phyloP scores from a whole-genome alignment of 805 yeast genomes.

The Candida quercuum region DNA sequence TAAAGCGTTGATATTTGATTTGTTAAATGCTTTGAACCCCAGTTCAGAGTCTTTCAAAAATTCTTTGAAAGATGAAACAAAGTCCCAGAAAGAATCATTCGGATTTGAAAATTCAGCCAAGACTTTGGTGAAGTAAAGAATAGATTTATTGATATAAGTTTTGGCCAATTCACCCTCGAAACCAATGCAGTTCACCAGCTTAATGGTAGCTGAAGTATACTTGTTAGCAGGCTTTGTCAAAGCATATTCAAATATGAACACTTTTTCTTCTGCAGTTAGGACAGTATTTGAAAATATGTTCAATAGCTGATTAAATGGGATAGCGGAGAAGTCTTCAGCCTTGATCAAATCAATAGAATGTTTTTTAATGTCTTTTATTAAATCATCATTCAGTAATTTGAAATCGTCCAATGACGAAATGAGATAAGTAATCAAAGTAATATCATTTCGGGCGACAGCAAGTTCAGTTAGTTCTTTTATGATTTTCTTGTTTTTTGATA shows the following conservation, averaged over 20 bases:
- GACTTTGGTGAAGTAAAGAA: constrained; percentile 56
- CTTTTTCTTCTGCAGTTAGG: constrained; percentile 20
- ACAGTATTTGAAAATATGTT: constrained; percentile 17
- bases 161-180: constrained; percentile 18
- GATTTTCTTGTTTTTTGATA: constrained; percentile 6
- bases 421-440: constrained; percentile 7
- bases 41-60: constrained; percentile 19
- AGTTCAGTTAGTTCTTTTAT: constrained; percentile 9
- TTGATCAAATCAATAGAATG: constrained; percentile 16
- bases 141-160: constrained; percentile 53
- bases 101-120: constrained; percentile 45
- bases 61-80: constrained; percentile 28
- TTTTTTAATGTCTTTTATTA: no score
- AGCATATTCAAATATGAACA: constrained; percentile 22
- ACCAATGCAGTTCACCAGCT: constrained; percentile 16
- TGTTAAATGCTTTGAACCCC: constrained; percentile 19
- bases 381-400: constrained; percentile 8
- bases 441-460: constrained; percentile 3
- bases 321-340: constrained; percentile 26
- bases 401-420: constrained; percentile 9
- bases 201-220: constrained; percentile 25
- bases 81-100: constrained; percentile 24
- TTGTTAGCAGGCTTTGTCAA: constrained; percentile 24
- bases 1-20: constrained; percentile 51
- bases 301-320: constrained; percentile 26